These are phyloP conservation scores for Zasmidium angulare DNA, from an alignment of 2,329 filamentous ascomycete genomes.

Conservation along the genomic window DNA sequence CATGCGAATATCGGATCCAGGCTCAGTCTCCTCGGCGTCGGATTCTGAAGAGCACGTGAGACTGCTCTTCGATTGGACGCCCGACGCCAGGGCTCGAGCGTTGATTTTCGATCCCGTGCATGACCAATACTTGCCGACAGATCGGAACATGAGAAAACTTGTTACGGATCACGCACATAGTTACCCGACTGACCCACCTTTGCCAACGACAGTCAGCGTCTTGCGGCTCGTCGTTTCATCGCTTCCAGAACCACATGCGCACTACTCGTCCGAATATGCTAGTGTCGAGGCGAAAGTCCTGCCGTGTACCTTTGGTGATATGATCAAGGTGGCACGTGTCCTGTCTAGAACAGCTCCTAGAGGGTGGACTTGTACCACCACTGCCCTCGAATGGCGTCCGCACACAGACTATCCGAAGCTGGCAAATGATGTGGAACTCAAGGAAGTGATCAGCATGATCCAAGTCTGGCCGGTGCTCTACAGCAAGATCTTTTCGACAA, in stretches of 20 bases:
- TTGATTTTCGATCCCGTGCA: not conserved
- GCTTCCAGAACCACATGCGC: no score
- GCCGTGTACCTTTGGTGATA: not conserved
- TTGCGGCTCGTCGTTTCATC: not conserved
- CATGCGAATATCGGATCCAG: no score
- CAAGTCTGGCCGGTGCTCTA: not conserved
- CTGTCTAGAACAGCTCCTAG: not conserved
- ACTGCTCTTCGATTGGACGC: no score
- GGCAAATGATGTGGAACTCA: not conserved
- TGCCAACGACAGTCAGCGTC: not conserved
- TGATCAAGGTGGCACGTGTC: not conserved
- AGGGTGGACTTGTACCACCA: not conserved
- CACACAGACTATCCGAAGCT: not conserved
- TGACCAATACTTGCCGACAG: not conserved
- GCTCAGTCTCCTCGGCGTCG: no score
- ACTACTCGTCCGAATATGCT: not conserved
- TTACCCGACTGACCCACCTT: not conserved
- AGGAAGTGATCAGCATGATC: not conserved
- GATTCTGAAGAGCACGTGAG: no score
- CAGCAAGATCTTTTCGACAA: not conserved
- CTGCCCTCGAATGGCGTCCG: not conserved
- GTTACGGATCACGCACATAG: not conserved
- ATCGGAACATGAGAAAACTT: not conserved
- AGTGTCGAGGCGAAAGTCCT: not conserved
- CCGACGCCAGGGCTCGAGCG: not conserved